Evolutionary conservation across 768 basidiomycete genomes (phyloP).

Genomic region (Boletus rubroflammeus): DNA sequence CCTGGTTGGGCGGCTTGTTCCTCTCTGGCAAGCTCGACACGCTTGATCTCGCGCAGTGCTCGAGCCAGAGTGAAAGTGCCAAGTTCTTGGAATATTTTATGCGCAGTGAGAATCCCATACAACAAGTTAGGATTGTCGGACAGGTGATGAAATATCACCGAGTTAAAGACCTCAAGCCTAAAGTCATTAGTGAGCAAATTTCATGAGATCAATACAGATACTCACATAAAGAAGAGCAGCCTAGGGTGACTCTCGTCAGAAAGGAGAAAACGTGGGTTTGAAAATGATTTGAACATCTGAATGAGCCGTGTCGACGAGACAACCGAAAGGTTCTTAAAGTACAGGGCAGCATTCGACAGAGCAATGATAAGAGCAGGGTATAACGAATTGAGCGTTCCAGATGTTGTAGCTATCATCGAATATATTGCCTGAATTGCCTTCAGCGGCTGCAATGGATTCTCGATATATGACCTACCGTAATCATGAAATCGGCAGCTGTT

Average conservation of each 20-base stretch:
- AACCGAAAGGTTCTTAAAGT: slow-evolving; percentile 76
- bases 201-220: slow-evolving; percentile 1
- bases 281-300: slow-evolving; percentile 89
- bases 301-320: slow-evolving; percentile 79
- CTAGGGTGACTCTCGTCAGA: slow-evolving; percentile 95
- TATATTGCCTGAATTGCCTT: slow-evolving; percentile 66
- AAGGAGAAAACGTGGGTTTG: slow-evolving; percentile 82
- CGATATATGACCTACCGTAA: slow-evolving; percentile 57
- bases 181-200: neutral
- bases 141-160: slow-evolving; percentile 73
- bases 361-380: slow-evolving; percentile 93
- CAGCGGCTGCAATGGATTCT: slow-evolving; percentile 6
- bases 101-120: slow-evolving; percentile 80
- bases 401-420: slow-evolving; percentile 83
- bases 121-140: slow-evolving; percentile 84
- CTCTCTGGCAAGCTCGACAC: slow-evolving; percentile 68
- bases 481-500: slow-evolving; percentile 80
- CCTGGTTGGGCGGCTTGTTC: slow-evolving; percentile 47
- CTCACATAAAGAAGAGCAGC: slow-evolving; percentile 86
- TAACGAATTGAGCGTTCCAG: slow-evolving; percentile 73
- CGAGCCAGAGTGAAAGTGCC: slow-evolving; percentile 86
- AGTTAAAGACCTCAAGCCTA: slow-evolving; percentile 91
- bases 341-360: slow-evolving; percentile 83
- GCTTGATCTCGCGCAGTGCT: slow-evolving; percentile 83
- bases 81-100: slow-evolving; percentile 83